phyloP scores from a whole-genome alignment of 495 filamentous ascomycete genomes.

The Xylaria castorea region DNA sequence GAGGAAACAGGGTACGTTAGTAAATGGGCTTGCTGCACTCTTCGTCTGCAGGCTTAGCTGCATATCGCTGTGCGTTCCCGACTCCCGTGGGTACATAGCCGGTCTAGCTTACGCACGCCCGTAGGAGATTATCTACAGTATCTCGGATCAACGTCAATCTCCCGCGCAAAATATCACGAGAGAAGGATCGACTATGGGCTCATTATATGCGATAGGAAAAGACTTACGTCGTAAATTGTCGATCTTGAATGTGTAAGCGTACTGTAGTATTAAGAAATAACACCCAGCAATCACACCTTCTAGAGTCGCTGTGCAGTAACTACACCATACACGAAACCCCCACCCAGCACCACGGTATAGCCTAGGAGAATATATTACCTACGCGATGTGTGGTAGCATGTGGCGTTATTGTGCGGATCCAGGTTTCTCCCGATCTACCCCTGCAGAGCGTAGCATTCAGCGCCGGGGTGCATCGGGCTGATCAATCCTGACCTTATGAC shows the following conservation, averaged over 20 bases:
- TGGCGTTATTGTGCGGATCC: neutral
- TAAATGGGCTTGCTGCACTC: neutral
- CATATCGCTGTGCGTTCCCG: constrained; percentile 10
- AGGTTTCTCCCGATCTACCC: neutral
- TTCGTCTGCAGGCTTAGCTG: constrained; percentile 16
- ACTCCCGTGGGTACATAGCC: neutral
- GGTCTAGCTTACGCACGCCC: constrained; percentile 5
- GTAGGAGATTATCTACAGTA: neutral
- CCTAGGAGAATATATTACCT: constrained; percentile 6
- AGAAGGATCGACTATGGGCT: neutral
- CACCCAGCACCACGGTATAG: neutral
- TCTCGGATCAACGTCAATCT: neutral
- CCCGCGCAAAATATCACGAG: neutral
- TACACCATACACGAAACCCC: neutral
- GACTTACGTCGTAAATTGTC: neutral
- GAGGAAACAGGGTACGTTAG: neutral
- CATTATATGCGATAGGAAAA: constrained; percentile 4
- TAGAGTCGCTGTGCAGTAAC: neutral
- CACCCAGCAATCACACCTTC: neutral
- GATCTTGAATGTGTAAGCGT: neutral
- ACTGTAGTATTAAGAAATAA: neutral
- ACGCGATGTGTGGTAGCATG: neutral
- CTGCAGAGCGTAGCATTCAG: constrained; percentile 7
- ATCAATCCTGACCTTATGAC: constrained; percentile 25
- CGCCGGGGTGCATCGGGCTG: neutral